Base-by-base conservation (phyloP, 2,329 filamentous ascomycete species). In the Paecilomyces formosus region DNA sequence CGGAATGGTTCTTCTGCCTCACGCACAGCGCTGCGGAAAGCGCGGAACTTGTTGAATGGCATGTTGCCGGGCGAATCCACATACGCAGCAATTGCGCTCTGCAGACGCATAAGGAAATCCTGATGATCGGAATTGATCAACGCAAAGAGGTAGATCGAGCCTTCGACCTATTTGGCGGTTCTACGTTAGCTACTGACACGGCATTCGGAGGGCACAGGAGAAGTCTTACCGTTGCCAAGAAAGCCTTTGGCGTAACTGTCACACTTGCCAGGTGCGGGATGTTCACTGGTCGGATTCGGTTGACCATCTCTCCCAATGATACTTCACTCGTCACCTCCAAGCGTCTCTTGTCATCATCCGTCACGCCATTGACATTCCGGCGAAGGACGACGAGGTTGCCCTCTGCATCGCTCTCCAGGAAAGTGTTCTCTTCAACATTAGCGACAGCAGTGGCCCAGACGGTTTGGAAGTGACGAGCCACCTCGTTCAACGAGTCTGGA, bases 281-380 rank as follows among this genome's bases (percentile, higher is more conserved):
- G 57, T 87, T 81, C 18, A 97, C 84, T 28, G 84, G 84, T 22
- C 88, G 84, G 57, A 97, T 96, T 31, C 86, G 84, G 70, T 99
- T 99, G 57, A 97, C 90, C 83, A 94, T 91, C 72, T 99, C 93
- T 1, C 94, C 92, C 9, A 99, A 79, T 52, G 88, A 86, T 62
- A 97, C 85, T 73, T 97, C 92, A 60, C 88, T 88, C 0, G 85
- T 90, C 4, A 92, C 80, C 50, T 90, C 82, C 63, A 97, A 76
- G 28, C 85, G 81, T 55, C 82, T 82, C 60, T 82, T 83, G 65
- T 96, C 91, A 56, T 94, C 87, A 1, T 83, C 81, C 0, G 87
- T 91, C 0, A 91, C 86, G 0, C 89, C 90, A 1, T 86, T 81
- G 2, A 78, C 68, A 65, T 97, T 92, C 39, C 86, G 84, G 55